Base-by-base conservation (phyloP, 1,139 yeast species). In the Blastobotrys malaysiensis region DNA sequence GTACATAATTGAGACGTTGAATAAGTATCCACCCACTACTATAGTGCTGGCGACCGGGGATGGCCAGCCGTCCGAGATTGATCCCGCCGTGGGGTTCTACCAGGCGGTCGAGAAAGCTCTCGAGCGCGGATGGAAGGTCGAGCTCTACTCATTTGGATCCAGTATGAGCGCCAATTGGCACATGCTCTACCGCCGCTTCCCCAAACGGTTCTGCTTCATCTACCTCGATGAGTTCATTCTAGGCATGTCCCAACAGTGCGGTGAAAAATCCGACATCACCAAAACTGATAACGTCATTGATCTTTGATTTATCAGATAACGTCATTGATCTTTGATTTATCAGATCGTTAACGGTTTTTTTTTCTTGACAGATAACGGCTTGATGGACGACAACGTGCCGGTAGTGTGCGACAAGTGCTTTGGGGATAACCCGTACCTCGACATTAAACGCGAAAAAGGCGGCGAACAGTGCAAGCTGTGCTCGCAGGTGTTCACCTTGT, bases 401-500 rank as follows among this genome's bases (percentile, higher is more conserved):
- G 82, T 83, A 0, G 74, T 90, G 3, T 90, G 97, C 68, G 83
- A 82, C 46, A 65, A 68, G 27, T 91, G 98, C 65, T 73, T 88
- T 16, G 97, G 96, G 0, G 67, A 77, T 0, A 80, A 81, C 52
- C 78, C 81, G 18, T 79, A 83, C 60, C 68, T 87, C 16, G 81
- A 88, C 50, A 83, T 91, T 87, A 78, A 83, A 5, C 78, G 87
- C 60, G 93, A 86, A 55, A 72, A 73, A n/a, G 73, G 79, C 52
- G 97, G 97, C 1, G 86, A 81, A 14, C 87, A 86, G 64, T 75
- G 78, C 59, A 67, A 70, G 58, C 74, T 87, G 18, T 91, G 98
- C 65, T 86, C 95, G 0, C 73, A 95, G 49, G 91, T 97, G 0
- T 91, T 86, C 73, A 84, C 91, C 0, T 84, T 86, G 3, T 90